Evolutionary conservation across 1,284 basidiomycete genomes (phyloP), one percentile per base, ranked within the genome.

Genomic region (Exsudoporus floridanus): DNA sequence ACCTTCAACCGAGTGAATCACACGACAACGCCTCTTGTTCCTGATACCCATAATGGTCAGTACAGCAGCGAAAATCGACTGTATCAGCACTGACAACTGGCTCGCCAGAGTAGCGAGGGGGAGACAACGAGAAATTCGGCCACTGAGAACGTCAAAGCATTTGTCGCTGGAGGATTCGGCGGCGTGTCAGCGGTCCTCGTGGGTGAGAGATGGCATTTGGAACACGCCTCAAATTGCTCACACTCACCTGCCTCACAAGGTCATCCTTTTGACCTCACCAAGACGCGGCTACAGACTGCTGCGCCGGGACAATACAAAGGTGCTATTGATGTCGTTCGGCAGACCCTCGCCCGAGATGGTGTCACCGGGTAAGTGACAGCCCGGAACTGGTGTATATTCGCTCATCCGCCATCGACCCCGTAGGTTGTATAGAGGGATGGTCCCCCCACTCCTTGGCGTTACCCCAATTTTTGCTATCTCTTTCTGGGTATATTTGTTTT

Each of bases 391-490:
- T 30, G 31, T 37, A 34, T 49, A 42, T 39, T 14, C 34, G 21
- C 53, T 61, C 28, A 57, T 30, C 38, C 23, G 25, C 27, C 35
- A 25, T 46, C 21, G 2, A 30, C 38, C 14, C 37, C 49, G 18
- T 49, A 96, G 94, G 33, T 73, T 99, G 72, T 99, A 98, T 73
- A 90, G 96, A 60, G 96, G 96, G 35, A 95, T 99, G 76, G 90
- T 96, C 4, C 96, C 97, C 25, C 97, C 97, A 46, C 76, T 99
- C 57, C 77, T 98, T 34, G 97, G 97, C 49, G 94, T 99, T 30
- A 98, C 97, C 3, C 97, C 97, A 44, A 99, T 99, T 69, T 99
- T 99, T 69, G 97, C 97, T 13, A 78, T 99, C 41, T 98, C 94
- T 4, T 99, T 99, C 79, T 98, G 95, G 94, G 93, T 92, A 69